These are phyloP conservation scores for Botrytis byssoidea DNA, from an alignment of 2,329 filamentous ascomycete species.

Conservation along the genomic window DNA sequence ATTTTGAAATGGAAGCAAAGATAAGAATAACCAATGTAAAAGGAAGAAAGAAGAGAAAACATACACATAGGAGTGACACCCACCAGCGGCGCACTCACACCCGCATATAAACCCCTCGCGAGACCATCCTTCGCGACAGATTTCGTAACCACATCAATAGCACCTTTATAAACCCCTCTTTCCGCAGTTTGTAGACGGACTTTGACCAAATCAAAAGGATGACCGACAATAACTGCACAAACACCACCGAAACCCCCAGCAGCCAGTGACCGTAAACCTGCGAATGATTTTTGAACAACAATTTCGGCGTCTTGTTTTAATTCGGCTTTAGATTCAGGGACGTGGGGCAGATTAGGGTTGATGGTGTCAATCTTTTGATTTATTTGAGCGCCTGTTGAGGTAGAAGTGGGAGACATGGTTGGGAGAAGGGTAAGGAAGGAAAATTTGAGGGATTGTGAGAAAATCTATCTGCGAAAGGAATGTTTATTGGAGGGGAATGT, in stretches of 20 bases:
- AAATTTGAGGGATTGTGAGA: not conserved
- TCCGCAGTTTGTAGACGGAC: constrained; percentile 96
- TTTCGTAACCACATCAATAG: constrained; percentile 87
- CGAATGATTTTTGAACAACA: constrained; percentile 42
- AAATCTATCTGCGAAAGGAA: not conserved
- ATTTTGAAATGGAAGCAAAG: not conserved
- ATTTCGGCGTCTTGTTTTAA: constrained; percentile 37
- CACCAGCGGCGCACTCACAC: constrained; percentile 89
- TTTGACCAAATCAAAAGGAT: constrained; percentile 97
- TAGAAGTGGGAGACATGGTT: constrained; percentile 18
- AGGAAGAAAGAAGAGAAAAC: constrained; percentile 42
- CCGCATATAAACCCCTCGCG: constrained; percentile 82
- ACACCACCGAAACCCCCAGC: constrained; percentile 92
- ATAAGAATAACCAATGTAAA: not conserved
- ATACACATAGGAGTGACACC: constrained; percentile 98
- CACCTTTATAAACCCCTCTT: constrained; percentile 84
- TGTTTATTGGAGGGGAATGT: not conserved
- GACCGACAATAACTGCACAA: constrained; percentile 89
- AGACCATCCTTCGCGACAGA: constrained; percentile 85
- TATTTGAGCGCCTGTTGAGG: constrained; percentile 30
- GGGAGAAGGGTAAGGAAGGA: not conserved
- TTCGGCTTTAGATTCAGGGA: constrained; percentile 38
- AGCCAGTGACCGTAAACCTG: constrained; percentile 74
- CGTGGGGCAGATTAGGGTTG: constrained; percentile 36
- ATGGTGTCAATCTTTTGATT: constrained; percentile 36